Conservation (phyloP, 2,329 filamentous ascomycete genomes). For the Dendrostoma leiphaemia region DNA sequence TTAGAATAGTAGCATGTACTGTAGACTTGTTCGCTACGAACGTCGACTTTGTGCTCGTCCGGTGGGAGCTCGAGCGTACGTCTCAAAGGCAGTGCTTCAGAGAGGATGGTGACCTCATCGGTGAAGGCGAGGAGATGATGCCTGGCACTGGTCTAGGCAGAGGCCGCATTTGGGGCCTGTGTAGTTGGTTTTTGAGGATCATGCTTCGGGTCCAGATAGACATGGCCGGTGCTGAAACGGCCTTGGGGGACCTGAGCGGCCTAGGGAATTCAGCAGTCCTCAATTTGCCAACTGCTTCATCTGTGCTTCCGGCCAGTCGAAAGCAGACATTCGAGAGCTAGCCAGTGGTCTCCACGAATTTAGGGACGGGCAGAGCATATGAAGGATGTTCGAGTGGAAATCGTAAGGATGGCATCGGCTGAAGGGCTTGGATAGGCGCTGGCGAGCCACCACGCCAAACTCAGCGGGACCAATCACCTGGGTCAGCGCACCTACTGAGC, state of each 20-base stretch:
- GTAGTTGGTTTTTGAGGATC: background rate
- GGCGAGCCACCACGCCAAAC: background rate
- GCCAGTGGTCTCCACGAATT: no score
- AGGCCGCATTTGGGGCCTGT: background rate
- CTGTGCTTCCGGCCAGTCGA: background rate
- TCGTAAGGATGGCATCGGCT: background rate
- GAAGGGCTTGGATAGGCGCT: background rate
- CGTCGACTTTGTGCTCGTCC: no score
- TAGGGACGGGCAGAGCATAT: no score
- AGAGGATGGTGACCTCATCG: background rate
- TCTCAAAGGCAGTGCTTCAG: no score
- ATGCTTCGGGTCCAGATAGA: background rate
- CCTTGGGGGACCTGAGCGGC: conserved; percentile 2
- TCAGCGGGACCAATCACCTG: background rate
- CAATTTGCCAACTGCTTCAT: background rate
- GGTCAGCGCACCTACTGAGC: background rate
- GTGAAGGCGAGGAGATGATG: background rate
- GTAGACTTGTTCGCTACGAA: no score
- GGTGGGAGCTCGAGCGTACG: no score
- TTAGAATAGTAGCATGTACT: no score
- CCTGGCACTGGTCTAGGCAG: background rate
- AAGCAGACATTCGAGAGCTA: background rate
- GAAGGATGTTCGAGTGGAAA: no score
- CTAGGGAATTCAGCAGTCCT: background rate
- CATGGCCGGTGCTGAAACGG: conserved; percentile 13